Evolutionary conservation across 2,329 filamentous ascomycete genomes (phyloP).

Genomic region (Fusarium nelsonii): DNA sequence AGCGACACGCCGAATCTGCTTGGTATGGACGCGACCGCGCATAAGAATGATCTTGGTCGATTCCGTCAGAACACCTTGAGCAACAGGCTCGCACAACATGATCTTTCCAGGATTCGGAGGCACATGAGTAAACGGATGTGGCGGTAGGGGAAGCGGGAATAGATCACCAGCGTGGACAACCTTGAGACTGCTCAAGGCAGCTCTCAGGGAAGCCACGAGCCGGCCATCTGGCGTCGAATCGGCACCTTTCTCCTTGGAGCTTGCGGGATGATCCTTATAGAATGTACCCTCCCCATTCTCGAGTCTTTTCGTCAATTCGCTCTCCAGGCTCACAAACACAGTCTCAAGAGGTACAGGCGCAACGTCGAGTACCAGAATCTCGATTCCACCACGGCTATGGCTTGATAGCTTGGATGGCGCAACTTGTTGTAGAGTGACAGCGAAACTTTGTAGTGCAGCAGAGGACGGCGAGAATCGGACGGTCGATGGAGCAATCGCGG

Average conservation of each 20-base stretch:
- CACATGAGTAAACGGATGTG: conserved; percentile 88
- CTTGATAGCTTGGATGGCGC: conserved; percentile 81
- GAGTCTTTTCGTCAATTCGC: conserved; percentile 80
- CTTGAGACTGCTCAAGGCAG: conserved; percentile 77
- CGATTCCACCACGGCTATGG: conserved; percentile 80
- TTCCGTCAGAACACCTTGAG: conserved; percentile 83
- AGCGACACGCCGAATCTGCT: conserved; percentile 62
- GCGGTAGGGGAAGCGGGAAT: conserved; percentile 79
- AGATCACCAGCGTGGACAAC: conserved; percentile 88
- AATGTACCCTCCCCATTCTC: conserved; percentile 88
- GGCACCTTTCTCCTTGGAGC: conserved; percentile 54
- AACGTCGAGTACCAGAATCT: conserved; percentile 86
- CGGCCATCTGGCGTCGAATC: conserved; percentile 64
- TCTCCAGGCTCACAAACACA: conserved; percentile 88
- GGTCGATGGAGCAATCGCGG: conserved; percentile 78
- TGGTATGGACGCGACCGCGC: conserved; percentile 68
- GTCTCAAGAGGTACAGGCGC: conserved; percentile 84
- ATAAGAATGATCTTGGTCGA: conserved; percentile 87
- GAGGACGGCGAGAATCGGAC: conserved; percentile 82
- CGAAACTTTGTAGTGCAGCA: conserved; percentile 81
- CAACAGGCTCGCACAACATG: conserved; percentile 92
- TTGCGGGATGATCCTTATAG: conserved; percentile 70
- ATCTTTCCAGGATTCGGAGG: conserved; percentile 88
- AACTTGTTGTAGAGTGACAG: conserved; percentile 76
- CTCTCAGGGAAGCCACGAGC: conserved; percentile 75